Percentiles rank a stretch among this genome's conserved stretches.
Evolutionary conservation across 2,329 filamentous ascomycete species (phyloP).

Genomic region (Trichoderma breve): DNA sequence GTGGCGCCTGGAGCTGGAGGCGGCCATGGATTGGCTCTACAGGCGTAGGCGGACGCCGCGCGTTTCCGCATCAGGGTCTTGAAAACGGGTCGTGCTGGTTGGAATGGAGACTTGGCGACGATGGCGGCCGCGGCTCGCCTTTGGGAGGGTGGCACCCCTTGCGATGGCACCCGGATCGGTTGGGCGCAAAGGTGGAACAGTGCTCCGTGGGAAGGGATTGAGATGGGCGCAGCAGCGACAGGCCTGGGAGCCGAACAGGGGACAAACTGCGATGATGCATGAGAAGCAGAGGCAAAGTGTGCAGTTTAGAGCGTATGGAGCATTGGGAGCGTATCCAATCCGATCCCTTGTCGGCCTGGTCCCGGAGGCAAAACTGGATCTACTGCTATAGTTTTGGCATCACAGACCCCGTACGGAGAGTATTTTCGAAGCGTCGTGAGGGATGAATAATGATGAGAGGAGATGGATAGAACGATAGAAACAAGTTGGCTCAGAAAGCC

Average conservation of each 20-base stretch:
- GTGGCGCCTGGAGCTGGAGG: conserved; percentile 10
- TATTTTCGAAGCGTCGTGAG: neutral
- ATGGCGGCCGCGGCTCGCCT: conserved; percentile 18
- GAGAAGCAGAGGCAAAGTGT: neutral
- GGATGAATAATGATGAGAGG: neutral
- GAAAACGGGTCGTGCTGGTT: conserved; percentile 6
- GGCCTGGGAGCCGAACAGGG: conserved; percentile 1
- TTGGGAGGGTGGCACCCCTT: conserved; percentile 11
- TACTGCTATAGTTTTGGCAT: neutral
- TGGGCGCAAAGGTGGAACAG: conserved; percentile 11
- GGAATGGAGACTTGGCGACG: conserved; percentile 11
- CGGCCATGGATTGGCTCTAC: neutral
- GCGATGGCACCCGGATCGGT: conserved; percentile 13
- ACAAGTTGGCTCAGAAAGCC: neutral
- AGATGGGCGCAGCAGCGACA: conserved; percentile 8
- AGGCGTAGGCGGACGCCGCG: neutral
- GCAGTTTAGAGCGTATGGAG: neutral
- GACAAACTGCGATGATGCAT: neutral
- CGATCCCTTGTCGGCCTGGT: neutral
- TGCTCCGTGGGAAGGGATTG: neutral
- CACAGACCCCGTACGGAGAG: neutral
- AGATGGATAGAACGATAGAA: neutral
- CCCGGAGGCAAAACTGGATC: neutral
- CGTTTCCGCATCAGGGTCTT: conserved; percentile 9
- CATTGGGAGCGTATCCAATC: neutral